Percentiles rank a stretch among this genome's conserved stretches.
Conservation (phyloP, 305 asterid species). For the Fraxinus floribunda region DNA sequence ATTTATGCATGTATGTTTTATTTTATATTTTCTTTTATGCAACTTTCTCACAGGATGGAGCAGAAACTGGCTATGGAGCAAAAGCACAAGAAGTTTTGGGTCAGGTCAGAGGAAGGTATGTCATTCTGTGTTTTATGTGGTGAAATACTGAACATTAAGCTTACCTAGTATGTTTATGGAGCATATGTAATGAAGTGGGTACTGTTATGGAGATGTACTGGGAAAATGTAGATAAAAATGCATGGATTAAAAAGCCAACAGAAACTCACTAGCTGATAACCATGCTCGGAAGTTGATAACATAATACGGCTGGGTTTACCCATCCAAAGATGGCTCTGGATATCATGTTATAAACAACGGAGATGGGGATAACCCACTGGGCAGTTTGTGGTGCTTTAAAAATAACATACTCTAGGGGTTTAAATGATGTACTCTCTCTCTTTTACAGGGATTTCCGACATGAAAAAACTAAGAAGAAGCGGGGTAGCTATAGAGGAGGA, state of each 20-base stretch:
- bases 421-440: background rate
- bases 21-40: slow-evolving; percentile 11
- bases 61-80: slow-evolving; percentile 92
- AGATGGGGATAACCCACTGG: background rate
- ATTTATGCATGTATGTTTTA: background rate
- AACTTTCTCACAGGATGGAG: slow-evolving; percentile 51
- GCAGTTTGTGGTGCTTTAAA: background rate
- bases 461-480: slow-evolving; percentile 84
- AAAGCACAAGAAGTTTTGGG: slow-evolving; percentile 96
- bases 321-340: background rate
- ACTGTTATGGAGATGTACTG: background rate
- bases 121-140: slow-evolving; percentile 8
- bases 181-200: background rate
- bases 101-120: slow-evolving; percentile 83
- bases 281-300: background rate
- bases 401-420: background rate
- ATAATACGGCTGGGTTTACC: background rate
- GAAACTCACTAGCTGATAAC: background rate
- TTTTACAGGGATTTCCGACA: slow-evolving; percentile 54
- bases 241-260: background rate
- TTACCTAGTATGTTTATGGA: background rate
- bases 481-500: slow-evolving; percentile 96
- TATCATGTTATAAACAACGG: background rate
- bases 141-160: background rate
- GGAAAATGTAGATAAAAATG: background rate